phyloP scores from a whole-genome alignment of 805 yeast genomes.

The Brettanomyces naardenensis region DNA sequence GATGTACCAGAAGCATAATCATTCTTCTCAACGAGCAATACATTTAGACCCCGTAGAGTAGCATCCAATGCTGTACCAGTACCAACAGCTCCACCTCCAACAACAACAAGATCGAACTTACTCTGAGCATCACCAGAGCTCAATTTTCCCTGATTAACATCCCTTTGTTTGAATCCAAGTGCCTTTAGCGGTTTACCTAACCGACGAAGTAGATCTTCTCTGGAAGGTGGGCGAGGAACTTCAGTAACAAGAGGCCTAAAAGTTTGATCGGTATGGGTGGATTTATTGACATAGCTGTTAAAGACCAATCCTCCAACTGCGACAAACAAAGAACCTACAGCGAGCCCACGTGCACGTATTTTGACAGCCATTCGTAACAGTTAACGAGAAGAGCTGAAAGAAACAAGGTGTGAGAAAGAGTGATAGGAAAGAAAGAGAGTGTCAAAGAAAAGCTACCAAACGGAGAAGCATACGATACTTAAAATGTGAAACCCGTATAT shows the following conservation, averaged over 20 bases:
- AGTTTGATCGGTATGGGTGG: constrained; percentile 7
- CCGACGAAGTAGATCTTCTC: constrained; percentile 43
- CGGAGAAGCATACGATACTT: no score
- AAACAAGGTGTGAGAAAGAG: no score
- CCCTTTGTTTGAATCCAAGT: constrained; percentile 4
- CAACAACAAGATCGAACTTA: constrained; percentile 71
- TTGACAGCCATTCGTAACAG: no score
- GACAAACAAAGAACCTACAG: constrained; percentile 7
- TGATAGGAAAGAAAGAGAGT: no score
- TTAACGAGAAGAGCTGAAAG: no score
- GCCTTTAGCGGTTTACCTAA: constrained; percentile 24
- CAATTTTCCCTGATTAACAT: constrained; percentile 6
- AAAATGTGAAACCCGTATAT: no score
- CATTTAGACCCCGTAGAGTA: constrained; percentile 81
- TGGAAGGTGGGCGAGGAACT: constrained; percentile 44
- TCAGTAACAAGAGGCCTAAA: constrained; percentile 37
- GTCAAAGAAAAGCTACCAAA: no score
- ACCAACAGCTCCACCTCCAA: constrained; percentile 97
- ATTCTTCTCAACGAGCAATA: constrained; percentile 75
- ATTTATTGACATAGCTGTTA: constrained; percentile 6
- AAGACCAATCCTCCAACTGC: constrained; percentile 8
- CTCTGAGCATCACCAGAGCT: constrained; percentile 29
- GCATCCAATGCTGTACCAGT: constrained; percentile 92
- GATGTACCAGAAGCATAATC: constrained; percentile 93
- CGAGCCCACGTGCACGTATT: constrained; percentile 2